These are phyloP conservation scores for Daldinia loculata DNA, from an alignment of 495 filamentous ascomycete genomes.

Conservation along the genomic window DNA sequence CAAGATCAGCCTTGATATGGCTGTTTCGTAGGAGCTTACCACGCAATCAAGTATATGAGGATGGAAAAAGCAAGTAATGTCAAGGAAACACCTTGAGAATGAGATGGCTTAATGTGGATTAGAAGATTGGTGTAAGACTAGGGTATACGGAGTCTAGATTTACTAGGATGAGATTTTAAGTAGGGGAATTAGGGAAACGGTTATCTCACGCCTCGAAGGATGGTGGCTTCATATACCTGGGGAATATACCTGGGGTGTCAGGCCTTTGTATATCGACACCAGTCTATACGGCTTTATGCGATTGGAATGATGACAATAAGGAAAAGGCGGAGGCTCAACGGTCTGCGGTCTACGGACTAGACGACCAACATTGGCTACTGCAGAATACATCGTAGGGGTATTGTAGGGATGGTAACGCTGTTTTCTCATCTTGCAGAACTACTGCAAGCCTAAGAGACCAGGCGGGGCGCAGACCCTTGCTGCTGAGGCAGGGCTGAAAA, in stretches of 20 bases:
- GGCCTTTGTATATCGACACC: conserved; percentile 23
- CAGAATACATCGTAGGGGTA: conserved; percentile 12
- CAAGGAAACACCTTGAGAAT: conserved; percentile 1
- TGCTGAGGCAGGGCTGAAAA: conserved; percentile 40
- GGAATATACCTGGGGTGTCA: conserved; percentile 24
- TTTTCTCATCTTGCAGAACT: conserved; percentile 29
- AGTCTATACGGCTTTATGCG: conserved; percentile 4
- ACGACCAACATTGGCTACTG: background rate
- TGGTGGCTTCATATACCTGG: conserved; percentile 34
- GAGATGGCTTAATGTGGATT: conserved; percentile 10
- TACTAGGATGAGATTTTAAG: background rate
- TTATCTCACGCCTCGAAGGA: conserved; percentile 12
- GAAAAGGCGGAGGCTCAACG: conserved; percentile 7
- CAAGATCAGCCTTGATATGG: conserved; percentile 14
- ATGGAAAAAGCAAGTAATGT: conserved; percentile 16
- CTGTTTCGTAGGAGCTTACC: background rate
- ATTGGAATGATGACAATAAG: conserved; percentile 26
- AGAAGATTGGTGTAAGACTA: background rate
- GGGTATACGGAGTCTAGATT: conserved; percentile 4
- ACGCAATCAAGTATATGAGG: background rate
- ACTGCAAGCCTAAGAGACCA: conserved; percentile 27
- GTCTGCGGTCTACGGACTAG: conserved; percentile 16
- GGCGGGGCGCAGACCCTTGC: conserved; percentile 27
- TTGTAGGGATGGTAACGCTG: conserved; percentile 11
- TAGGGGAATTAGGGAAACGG: background rate